Conservation (phyloP, 495 filamentous ascomycete species). For the Podospora tetraspora region DNA sequence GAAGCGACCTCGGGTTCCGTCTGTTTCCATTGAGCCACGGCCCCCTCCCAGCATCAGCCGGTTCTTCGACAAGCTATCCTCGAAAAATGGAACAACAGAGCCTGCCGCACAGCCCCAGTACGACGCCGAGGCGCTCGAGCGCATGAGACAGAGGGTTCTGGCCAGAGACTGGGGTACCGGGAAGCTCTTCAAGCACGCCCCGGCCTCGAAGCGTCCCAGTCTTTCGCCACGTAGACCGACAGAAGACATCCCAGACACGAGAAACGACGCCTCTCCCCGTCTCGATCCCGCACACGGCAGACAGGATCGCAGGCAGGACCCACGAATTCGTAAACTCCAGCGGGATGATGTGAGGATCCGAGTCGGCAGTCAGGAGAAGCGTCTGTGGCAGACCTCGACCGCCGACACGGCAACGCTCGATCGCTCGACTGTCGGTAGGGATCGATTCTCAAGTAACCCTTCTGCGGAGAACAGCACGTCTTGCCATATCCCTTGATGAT, state of each 20-base stretch:
- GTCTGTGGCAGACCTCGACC: conserved; percentile 20
- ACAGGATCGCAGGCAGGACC: background rate
- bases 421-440: background rate
- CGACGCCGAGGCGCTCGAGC: conserved; percentile 15
- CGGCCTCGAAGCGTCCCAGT: conserved; percentile 1
- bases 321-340: background rate
- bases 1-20: background rate
- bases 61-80: conserved; percentile 16
- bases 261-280: conserved; percentile 12
- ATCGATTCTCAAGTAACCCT: background rate
- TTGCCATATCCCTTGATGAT: background rate
- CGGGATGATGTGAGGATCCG: conserved; percentile 28
- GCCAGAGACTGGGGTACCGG: conserved; percentile 20
- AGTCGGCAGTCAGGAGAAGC: conserved; percentile 37
- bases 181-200: conserved; percentile 2
- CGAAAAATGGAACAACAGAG: background rate
- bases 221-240: background rate
- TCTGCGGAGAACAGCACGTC: background rate
- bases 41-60: conserved; percentile 16
- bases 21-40: background rate
- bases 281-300: background rate
- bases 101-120: background rate
- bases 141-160: conserved; percentile 21
- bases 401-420: background rate
- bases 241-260: background rate